Evolutionary conservation across 2,329 filamentous ascomycete species (phyloP).

Genomic region (Ophiostoma sp.): DNA sequence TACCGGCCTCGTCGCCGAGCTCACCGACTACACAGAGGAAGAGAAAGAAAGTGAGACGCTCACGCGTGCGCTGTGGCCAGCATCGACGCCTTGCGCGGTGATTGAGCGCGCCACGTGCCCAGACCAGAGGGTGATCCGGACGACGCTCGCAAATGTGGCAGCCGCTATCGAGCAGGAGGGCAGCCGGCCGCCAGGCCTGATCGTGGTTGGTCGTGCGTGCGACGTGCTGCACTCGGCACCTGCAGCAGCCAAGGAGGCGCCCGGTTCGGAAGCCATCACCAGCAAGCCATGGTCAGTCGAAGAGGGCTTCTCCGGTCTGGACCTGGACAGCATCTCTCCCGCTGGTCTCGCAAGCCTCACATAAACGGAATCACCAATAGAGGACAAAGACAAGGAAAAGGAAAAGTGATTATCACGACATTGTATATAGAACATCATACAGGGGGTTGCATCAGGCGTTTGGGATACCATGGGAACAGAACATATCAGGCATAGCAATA

Average conservation of each 20-base stretch:
- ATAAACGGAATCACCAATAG: neutral
- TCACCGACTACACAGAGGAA: constrained; percentile 47
- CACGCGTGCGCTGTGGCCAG: constrained; percentile 57
- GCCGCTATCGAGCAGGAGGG: constrained; percentile 84
- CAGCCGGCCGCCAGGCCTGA: constrained; percentile 77
- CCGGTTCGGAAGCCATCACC: neutral
- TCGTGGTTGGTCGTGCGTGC: constrained; percentile 81
- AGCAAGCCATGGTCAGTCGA: constrained; percentile 25
- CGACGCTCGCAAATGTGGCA: constrained; percentile 72
- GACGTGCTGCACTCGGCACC: constrained; percentile 58
- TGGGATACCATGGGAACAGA: constrained; percentile 9
- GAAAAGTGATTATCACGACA: neutral
- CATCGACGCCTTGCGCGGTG: constrained; percentile 79
- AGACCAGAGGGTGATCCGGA: constrained; percentile 87
- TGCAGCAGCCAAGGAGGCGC: neutral
- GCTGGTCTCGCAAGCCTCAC: constrained; percentile 16
- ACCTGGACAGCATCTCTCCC: constrained; percentile 17
- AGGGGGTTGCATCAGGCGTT: constrained; percentile 15
- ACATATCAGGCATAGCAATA: constrained; percentile 1
- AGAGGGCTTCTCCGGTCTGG: constrained; percentile 25
- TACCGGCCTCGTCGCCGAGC: constrained; percentile 62
- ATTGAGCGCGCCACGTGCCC: constrained; percentile 90
- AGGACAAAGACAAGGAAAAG: neutral
- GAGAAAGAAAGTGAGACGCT: constrained; percentile 28
- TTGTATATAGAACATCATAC: neutral